Evolutionary conservation across 192 early-diverging fungal genomes (phyloP).

Genomic region (Coemansia sp.): DNA sequence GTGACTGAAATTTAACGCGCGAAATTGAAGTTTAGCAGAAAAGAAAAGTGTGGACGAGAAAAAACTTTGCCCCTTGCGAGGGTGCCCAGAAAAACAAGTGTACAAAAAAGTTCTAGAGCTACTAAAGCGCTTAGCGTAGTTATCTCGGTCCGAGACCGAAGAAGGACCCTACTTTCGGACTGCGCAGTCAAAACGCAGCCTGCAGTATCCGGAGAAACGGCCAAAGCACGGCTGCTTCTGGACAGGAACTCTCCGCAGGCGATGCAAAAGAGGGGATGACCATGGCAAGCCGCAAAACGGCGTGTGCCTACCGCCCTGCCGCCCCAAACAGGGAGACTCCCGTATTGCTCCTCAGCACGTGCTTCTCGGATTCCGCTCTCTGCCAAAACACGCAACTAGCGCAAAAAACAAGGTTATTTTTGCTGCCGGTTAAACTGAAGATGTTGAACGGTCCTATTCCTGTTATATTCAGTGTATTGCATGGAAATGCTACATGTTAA

Average conservation of each 20-base stretch:
- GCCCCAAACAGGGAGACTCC: no score
- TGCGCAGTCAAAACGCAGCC: conserved; percentile 18
- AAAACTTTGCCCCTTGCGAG: conserved; percentile 1
- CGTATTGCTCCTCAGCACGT: no score
- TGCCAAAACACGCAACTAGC: no score
- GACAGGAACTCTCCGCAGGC: conserved; percentile 8
- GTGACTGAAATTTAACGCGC: conserved; percentile 9
- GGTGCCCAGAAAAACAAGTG: conserved; percentile 12
- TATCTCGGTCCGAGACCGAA: conserved; percentile 11
- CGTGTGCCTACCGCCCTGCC: not conserved
- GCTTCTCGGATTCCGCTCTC: no score
- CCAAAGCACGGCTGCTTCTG: conserved; percentile 10
- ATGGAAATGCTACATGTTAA: conserved; percentile 27
- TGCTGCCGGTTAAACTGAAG: no score
- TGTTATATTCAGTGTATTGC: not conserved
- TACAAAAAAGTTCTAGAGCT: not conserved
- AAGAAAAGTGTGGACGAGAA: conserved; percentile 8
- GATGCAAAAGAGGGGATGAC: conserved; percentile 4
- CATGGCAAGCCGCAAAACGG: conserved; percentile 10
- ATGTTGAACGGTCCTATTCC: no score
- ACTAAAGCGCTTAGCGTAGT: not conserved
- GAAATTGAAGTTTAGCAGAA: conserved; percentile 4
- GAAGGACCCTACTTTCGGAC: conserved; percentile 5
- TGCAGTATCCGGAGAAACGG: conserved; percentile 7
- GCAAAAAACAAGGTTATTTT: not conserved